Evolutionary conservation across 2,329 filamentous ascomycete genomes (phyloP), one percentile per base, ranked within the genome.

Genomic region (Ceratocystis diversiconidia): DNA sequence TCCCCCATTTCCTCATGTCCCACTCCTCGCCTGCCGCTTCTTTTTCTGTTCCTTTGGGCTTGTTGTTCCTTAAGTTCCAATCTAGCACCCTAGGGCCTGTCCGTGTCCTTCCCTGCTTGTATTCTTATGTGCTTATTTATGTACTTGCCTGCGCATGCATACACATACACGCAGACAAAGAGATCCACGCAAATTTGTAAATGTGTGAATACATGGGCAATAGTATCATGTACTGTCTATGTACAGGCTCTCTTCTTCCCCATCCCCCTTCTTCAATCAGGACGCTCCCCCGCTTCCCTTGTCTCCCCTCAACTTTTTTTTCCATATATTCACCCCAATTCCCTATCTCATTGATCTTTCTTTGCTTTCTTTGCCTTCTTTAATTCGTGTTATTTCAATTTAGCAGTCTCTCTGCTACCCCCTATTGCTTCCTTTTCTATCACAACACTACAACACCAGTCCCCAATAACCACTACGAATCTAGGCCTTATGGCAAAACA

Each of bases 271-370:
- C 5, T 25, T 30, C 22, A 32, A 2, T 28, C 52, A 10, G 6
- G 17, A 32, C 52, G 28, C 7, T 57, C 12, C 46, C 25, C 32
- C 43, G 12, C 22, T 50, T 44, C 36, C 43, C 10, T 41, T 61
- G n/a, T 12, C 17, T 28, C 10, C 46, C 17, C 32, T 44, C 25
- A 12, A 5, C n/a, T 30, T 44, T 22, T 46, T 61, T n/a, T 36
- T 61, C 30, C 59, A 61, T 61, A 61, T 61, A 61, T 61, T 61
- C n/a, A 43, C 60, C 12, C 19, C 41, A 28, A 10, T 19, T 48
- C 60, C 36, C 61, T n/a, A 3, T 32, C 28, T 52, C n/a, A 1
- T 46, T 4, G n/a, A 10, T 32, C 50, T 28, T 5, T 36, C 28
- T 62, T 15, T 62, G 44, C 36, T n/a, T 52, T 30, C 2, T 43